Base-by-base conservation (phyloP, 495 filamentous ascomycete genomes). In the Annulohypoxylon maeteangense region DNA sequence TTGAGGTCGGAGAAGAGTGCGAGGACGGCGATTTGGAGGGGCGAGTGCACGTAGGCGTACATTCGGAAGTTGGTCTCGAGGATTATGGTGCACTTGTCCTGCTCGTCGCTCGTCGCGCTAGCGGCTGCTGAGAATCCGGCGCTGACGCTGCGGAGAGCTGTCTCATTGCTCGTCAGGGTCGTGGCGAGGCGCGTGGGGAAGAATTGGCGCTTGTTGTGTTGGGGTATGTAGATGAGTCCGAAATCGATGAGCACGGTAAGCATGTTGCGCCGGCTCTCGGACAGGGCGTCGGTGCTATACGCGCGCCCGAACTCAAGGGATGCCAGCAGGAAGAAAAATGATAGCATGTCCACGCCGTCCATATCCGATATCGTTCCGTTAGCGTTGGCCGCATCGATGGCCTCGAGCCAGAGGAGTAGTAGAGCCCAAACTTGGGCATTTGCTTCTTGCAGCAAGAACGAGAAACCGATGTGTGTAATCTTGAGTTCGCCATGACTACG, bases 21-120 rank as follows among this genome's bases (percentile, higher is more conserved):
- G n/a, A 99, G 89, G 53, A 99, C 91, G 58, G 93, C 92, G 70
- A 98, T 98, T 78, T 97, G 94, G 0, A 99, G 87, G 0, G 93
- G 92, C 0, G 93, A 97, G 23, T 89, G 89, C 5, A 96, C 98
- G 82, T 98, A 99, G 31, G 95, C 95, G 81, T 99, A 99, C 70
- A 99, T 80, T 27, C 95, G 92, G 82, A 98, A 98, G 82, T 99
- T 99, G n/a, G 95, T 99, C 84, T 99, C 95, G 71, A 98, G 86
- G 71, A 99, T 92, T 75, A 99, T 93, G 83, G 94, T 95, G 36
- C 94, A 95, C 60, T 90, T 89, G 12, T 85, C 75, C 40, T 86
- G 83, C 42, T 76, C 77, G 10, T 75, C 66, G 29, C 57, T 68
- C 56, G 86, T 86, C 8, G 74, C 76, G 68, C 82, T 78, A 4